Percentiles rank a stretch among this genome's conserved stretches.
Conservation (phyloP, 768 basidiomycete genomes). For the Roridomyces roridus region DNA sequence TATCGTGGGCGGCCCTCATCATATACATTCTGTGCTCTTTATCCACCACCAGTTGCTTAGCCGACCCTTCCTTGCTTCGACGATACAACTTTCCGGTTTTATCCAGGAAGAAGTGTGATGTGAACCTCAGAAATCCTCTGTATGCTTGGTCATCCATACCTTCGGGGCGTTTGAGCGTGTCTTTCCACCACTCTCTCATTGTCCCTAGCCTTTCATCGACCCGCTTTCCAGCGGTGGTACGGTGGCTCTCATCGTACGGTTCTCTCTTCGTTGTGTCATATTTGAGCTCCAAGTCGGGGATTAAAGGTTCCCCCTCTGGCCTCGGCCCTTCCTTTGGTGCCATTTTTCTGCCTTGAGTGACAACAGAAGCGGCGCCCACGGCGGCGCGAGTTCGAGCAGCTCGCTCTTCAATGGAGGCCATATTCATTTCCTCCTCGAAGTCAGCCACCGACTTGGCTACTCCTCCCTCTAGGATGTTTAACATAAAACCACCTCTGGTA, state of each 20-base stretch:
- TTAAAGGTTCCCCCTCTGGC: slow-evolving; percentile 27
- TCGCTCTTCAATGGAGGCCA: neutral
- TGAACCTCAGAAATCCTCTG: no score
- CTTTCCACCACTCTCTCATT: slow-evolving; percentile 29
- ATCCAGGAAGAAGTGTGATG: no score
- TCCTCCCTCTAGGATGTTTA: neutral
- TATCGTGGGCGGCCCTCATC: no score
- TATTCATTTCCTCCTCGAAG: neutral
- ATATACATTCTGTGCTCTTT: no score
- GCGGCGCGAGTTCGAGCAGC: neutral
- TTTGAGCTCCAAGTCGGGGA: slow-evolving; percentile 26
- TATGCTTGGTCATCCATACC: no score
- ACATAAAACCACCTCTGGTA: slow-evolving; percentile 1
- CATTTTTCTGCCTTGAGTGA: neutral
- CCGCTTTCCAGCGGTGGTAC: slow-evolving; percentile 16
- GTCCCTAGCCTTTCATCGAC: slow-evolving; percentile 23
- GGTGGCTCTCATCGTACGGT: slow-evolving; percentile 15
- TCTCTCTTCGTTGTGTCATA: slow-evolving; percentile 22
- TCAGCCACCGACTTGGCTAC: neutral
- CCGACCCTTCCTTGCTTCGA: no score
- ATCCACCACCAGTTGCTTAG: no score
- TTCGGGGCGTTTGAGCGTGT: no score
- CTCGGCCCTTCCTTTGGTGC: no score
- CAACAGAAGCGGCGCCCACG: no score
- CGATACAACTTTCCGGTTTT: no score